Evolutionary conservation across 2,329 filamentous ascomycete species (phyloP), one percentile per base, ranked within the genome.

Genomic region (Sclerotinia nivalis): DNA sequence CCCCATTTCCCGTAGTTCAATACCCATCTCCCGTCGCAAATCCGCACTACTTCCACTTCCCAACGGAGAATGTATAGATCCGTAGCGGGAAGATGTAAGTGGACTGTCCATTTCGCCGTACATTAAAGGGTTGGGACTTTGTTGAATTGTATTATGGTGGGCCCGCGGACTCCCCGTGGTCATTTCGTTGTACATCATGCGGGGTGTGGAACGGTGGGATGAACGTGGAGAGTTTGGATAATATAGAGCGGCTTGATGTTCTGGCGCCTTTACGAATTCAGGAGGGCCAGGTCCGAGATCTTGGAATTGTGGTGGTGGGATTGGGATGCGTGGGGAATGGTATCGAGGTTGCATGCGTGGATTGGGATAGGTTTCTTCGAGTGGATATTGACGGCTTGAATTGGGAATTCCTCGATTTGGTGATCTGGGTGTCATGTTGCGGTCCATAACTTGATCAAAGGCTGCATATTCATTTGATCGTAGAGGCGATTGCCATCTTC

Each of bases 81-180:
- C 65, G 18, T 68, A 68, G 2, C 50, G 54, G n/a, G 65, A 68
- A 12, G 65, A 68, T 37, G 61, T 65, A 13, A 65, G 61, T 43
- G 61, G 47, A 25, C 61, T 65, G 31, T 65, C 61, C 61, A 65
- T 65, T 52, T 65, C 61, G 34, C 61, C 47, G 31, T 65, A 52
- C 31, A 65, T 65, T 1, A 65, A 9, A 10, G 61, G 61, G 40
- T 52, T 65, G 31, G 47, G 61, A 58, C 55, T 58, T 58, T 58
- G 31, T 6, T 58, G 55, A 22, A n/a, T 12, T 37, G 20, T n/a
- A 22, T 8, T 37, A 22, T 58, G 31, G 10, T n/a, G 31, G 2
- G 22, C 1, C 13, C 22, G 55, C 10, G 55, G 55, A 37, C 22
- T n/a, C 31, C 15, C 10, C 45, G 50, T 67, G 28, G 52, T 7